phyloP scores from a whole-genome alignment of 306 rosid genomes.

The Ziziphus jujuba region DNA sequence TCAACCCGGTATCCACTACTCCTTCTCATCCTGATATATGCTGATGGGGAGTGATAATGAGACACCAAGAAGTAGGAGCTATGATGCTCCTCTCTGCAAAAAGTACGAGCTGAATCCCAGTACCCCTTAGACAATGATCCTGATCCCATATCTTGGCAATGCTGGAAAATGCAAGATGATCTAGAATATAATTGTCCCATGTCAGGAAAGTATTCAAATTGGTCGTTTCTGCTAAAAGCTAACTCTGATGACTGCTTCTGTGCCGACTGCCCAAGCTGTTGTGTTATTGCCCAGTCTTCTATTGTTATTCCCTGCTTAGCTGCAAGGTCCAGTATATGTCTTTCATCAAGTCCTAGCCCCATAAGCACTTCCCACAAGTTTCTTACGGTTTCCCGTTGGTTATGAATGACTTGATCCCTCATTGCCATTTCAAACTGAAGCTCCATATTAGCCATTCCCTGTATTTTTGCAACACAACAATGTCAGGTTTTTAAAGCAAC shows the following conservation, averaged over 20 bases:
- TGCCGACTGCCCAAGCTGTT: conserved; percentile 34
- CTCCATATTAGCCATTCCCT: conserved; percentile 65
- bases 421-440: conserved; percentile 68
- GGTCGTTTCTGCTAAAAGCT: conserved; percentile 23
- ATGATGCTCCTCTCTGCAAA: conserved; percentile 47
- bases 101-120: conserved; percentile 24
- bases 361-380: conserved; percentile 57
- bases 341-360: conserved; percentile 58
- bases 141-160: conserved; percentile 25
- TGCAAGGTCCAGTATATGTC: conserved; percentile 48
- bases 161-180: conserved; percentile 39
- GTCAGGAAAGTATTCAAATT: conserved; percentile 19
- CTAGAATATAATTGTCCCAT: conserved; percentile 26
- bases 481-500: conserved; percentile 1
- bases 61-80: conserved; percentile 35
- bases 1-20: conserved; percentile 37
- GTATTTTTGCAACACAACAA: conserved; percentile 4
- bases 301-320: conserved; percentile 54
- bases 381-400: conserved; percentile 51
- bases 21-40: conserved; percentile 34
- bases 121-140: conserved; percentile 22
- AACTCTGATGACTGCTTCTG: conserved; percentile 33
- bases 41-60: conserved; percentile 38
- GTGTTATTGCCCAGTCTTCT: conserved; percentile 45
- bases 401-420: conserved; percentile 64